Percentiles rank a stretch among this genome's conserved stretches.
phyloP scores from a whole-genome alignment of 139 green algal species.

The Auxenochlorella pyrenoidosa region DNA sequence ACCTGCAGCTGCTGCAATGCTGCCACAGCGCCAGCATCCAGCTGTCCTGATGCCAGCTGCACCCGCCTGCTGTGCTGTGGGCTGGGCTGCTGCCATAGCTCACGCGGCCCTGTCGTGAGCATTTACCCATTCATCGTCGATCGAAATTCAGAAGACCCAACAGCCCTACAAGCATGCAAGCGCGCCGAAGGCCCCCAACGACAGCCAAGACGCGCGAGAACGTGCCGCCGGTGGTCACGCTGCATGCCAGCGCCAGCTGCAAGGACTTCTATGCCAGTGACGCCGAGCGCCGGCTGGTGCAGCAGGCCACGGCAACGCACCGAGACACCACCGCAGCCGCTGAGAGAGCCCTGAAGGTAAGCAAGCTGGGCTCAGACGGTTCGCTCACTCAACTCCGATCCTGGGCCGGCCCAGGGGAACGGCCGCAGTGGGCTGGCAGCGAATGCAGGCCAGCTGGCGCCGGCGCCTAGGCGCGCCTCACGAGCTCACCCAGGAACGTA shows the following conservation, averaged over 20 bases:
- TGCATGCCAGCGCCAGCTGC: not conserved
- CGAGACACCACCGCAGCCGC: not conserved
- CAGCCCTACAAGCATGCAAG: not conserved
- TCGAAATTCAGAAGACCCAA: not conserved
- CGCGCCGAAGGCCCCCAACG: not conserved
- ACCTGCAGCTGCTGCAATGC: no score
- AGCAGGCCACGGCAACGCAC: not conserved
- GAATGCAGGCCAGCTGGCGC: not conserved
- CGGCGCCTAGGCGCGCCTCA: no score
- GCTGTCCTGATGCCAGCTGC: no score
- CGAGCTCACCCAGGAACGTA: no score
- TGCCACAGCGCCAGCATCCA: no score
- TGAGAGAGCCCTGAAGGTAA: constrained; percentile 31
- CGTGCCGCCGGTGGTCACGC: not conserved
- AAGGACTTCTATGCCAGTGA: not conserved
- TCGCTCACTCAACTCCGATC: not conserved
- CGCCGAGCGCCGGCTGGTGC: not conserved
- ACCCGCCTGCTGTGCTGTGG: no score
- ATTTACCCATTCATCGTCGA: no score
- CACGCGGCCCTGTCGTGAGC: no score
- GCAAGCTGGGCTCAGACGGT: not conserved
- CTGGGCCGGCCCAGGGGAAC: not conserved
- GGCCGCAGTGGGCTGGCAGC: not conserved
- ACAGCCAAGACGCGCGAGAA: not conserved
- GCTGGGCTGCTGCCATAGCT: no score